Evolutionary conservation across 2,329 filamentous ascomycete genomes (phyloP), one percentile per base, ranked within the genome.

Genomic region (Cryphonectria nitschkei): DNA sequence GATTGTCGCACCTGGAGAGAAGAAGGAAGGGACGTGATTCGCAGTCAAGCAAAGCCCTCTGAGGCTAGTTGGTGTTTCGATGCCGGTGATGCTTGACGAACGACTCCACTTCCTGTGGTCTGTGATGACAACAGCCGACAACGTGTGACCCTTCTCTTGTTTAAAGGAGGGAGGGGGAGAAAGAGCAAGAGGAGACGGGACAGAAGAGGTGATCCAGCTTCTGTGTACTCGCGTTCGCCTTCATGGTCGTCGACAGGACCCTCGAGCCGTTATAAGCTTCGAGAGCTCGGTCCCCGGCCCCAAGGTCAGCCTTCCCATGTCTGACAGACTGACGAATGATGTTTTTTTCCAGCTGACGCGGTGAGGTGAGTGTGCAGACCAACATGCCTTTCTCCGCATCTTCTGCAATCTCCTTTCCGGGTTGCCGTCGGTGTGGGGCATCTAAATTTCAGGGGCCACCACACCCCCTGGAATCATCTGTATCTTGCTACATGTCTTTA

Each of bases 391-490:
- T 61, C 66, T 68, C 66, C 66, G 66, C 66, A 68, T 62, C 39
- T 46, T 37, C 50, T 61, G 52, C 54, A 50, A 60, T 68, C 66
- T 60, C 66, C 66, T 68, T 61, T 68, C 58, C 66, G 54, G 39
- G 66, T 61, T 62, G 66, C 56, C 66, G 56, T 68, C 66, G 66
- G 66, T 68, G 66, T 68, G 66, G 66, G 9, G 56, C 39, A 61
- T 41, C 50, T 68, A 68, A 61, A 16, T 52, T 61, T 61, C 66
- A 61, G 54, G 66, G 56, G 66, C 61, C 39, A 32, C 11, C 61
- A 29, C 41, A 39, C 39, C 61, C 32, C 37, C 41, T 39, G 41
- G 61, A 9, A 32, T 8, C 5, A 32, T 34, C 26, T 26, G 14
- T 26, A 16, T 19, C 5, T 58, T 58, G 26, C 26, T 34, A 26